phyloP scores from a whole-genome alignment of 192 early-diverging fungal genomes.

The Podila clonocystis region DNA sequence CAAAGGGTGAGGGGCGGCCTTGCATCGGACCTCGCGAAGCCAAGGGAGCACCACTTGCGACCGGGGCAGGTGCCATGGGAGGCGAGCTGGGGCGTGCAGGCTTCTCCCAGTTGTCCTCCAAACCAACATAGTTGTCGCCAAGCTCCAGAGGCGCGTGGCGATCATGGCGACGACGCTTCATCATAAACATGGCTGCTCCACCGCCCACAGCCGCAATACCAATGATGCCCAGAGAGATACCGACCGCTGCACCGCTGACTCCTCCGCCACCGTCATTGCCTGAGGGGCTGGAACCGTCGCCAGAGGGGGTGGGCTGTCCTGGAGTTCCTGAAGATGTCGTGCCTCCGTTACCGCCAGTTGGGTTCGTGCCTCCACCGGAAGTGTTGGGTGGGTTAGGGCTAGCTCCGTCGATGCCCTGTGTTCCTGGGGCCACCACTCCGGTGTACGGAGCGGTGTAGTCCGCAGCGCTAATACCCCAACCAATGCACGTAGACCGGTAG shows the following conservation, averaged over 20 bases:
- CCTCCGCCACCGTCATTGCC: constrained; percentile 4
- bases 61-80: constrained; percentile 15
- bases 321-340: background rate
- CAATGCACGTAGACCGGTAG: constrained; percentile 17
- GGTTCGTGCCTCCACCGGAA: background rate
- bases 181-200: constrained; percentile 22
- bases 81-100: constrained; percentile 14
- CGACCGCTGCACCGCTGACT: constrained; percentile 30
- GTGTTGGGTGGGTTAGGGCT: background rate
- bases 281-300: background rate
- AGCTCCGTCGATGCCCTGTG: constrained; percentile 5
- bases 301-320: background rate
- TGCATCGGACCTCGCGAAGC: constrained; percentile 15
- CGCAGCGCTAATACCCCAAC: background rate
- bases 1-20: constrained; percentile 26
- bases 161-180: constrained; percentile 31
- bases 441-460: constrained; percentile 23
- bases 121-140: constrained; percentile 26
- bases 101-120: constrained; percentile 46
- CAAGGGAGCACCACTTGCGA: constrained; percentile 18
- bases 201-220: constrained; percentile 25
- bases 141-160: constrained; percentile 41
- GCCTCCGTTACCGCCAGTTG: background rate
- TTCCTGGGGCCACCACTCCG: constrained; percentile 28
- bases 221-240: constrained; percentile 43